Evolutionary conservation across 176 grass and related monocot species (phyloP).

Genomic region (Pharus latifolius): DNA sequence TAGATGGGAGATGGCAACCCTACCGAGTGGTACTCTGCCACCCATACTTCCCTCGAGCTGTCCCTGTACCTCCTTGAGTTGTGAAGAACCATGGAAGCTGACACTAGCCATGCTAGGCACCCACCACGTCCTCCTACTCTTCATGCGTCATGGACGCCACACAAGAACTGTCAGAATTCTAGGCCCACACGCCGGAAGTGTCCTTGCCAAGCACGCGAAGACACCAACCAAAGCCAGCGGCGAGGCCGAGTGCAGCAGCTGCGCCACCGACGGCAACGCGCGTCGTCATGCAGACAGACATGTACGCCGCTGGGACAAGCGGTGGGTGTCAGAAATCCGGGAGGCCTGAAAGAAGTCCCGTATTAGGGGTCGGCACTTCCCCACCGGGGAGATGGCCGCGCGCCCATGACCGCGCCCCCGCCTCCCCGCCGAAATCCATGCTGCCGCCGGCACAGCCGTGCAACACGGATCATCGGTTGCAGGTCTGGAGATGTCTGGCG

Average conservation of each 20-base stretch:
- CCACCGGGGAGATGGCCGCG: conserved; percentile 56
- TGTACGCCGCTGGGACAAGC: conserved; percentile 27
- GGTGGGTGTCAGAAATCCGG: conserved; percentile 71
- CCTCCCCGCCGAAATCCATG: conserved; percentile 34
- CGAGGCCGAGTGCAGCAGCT: neutral
- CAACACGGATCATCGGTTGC: conserved; percentile 10
- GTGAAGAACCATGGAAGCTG: conserved; percentile 23
- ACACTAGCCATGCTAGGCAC: conserved; percentile 18
- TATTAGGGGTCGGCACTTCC: conserved; percentile 69
- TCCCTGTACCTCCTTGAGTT: neutral
- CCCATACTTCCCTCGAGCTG: too few species aligned
- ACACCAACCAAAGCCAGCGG: neutral
- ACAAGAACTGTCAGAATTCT: neutral
- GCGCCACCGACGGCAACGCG: neutral
- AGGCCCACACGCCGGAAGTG: conserved; percentile 4
- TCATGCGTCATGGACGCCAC: conserved; percentile 24
- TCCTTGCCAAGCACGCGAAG: too few species aligned
- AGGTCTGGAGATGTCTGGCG: neutral
- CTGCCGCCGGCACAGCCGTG: neutral
- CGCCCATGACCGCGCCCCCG: conserved; percentile 37
- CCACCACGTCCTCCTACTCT: conserved; percentile 15
- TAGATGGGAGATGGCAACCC: too few species aligned
- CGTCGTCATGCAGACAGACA: too few species aligned
- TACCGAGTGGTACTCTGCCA: too few species aligned
- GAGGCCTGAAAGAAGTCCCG: conserved; percentile 68